Conservation (phyloP, 495 filamentous ascomycete genomes). For the Penicillium steckii region DNA sequence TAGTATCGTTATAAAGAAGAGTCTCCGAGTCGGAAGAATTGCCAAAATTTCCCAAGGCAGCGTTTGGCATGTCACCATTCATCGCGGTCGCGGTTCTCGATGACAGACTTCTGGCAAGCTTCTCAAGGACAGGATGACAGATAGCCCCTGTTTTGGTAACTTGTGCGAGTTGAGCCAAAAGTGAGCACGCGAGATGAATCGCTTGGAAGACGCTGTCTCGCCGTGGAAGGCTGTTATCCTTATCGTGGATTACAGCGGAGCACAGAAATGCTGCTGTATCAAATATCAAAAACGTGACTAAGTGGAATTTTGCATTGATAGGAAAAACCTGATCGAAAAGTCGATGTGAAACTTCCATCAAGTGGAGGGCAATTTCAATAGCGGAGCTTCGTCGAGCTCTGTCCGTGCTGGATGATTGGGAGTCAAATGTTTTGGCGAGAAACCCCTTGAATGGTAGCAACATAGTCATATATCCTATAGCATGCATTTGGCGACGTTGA, state of each 20-base stretch:
- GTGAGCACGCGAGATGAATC: slow-evolving; percentile 33
- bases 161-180: slow-evolving; percentile 38
- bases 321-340: slow-evolving; percentile 44
- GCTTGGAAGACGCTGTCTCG: slow-evolving; percentile 39
- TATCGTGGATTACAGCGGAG: slow-evolving; percentile 51
- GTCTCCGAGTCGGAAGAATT: not conserved
- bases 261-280: slow-evolving; percentile 50
- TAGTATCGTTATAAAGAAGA: not conserved
- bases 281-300: slow-evolving; percentile 53
- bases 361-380: slow-evolving; percentile 37
- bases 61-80: not conserved
- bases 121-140: slow-evolving; percentile 20
- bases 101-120: slow-evolving; percentile 18
- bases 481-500: slow-evolving; percentile 49
- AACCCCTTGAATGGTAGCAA: slow-evolving; percentile 44
- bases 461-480: slow-evolving; percentile 46
- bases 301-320: slow-evolving; percentile 48
- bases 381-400: slow-evolving; percentile 34
- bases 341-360: slow-evolving; percentile 38
- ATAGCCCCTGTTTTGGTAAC: slow-evolving; percentile 30
- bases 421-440: slow-evolving; percentile 27
- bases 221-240: slow-evolving; percentile 36
- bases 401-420: slow-evolving; percentile 23
- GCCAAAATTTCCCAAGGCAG: not conserved
- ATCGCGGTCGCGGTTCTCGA: not conserved